Percentiles rank a stretch among this genome's conserved stretches.
Evolutionary conservation across 306 rosid species (phyloP).

Genomic region (Acmispon strigosus): DNA sequence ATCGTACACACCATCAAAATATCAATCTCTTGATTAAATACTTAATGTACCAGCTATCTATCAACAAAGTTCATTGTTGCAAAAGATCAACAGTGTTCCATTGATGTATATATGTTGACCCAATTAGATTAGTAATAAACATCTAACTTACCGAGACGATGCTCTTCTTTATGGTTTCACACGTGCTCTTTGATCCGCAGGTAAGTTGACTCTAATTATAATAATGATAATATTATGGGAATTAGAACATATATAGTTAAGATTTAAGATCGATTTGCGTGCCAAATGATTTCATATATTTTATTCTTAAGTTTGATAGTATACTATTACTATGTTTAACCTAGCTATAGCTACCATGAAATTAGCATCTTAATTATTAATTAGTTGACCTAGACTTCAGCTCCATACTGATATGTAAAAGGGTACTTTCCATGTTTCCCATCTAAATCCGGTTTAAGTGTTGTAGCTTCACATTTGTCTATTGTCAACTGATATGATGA

Average conservation of each 20-base stretch:
- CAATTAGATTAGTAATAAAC: neutral
- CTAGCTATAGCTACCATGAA: neutral
- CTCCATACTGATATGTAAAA: too few relatives aligned
- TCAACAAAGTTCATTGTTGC: neutral
- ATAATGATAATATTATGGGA: slow-evolving; percentile 18
- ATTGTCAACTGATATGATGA: too few relatives aligned
- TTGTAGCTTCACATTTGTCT: too few relatives aligned
- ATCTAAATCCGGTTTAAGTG: too few relatives aligned
- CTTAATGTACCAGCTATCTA: too few relatives aligned
- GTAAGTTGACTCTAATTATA: slow-evolving; percentile 39
- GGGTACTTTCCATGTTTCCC: too few relatives aligned
- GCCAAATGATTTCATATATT: neutral
- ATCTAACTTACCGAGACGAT: neutral
- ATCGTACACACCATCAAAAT: too few relatives aligned
- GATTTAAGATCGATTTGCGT: slow-evolving; percentile 3
- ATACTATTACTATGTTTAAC: neutral
- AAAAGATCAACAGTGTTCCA: neutral
- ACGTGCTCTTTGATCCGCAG: slow-evolving; percentile 25
- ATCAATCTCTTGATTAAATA: too few relatives aligned
- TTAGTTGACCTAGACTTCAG: neutral
- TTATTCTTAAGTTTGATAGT: too few relatives aligned
- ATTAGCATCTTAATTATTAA: neutral
- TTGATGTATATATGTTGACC: slow-evolving; percentile 19
- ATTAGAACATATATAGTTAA: slow-evolving; percentile 25
- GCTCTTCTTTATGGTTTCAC: slow-evolving; percentile 14